Evolutionary conservation across 441 rosid species (phyloP), one percentile per base, ranked within the genome.

Genomic region (Aquilaria agallochum): DNA sequence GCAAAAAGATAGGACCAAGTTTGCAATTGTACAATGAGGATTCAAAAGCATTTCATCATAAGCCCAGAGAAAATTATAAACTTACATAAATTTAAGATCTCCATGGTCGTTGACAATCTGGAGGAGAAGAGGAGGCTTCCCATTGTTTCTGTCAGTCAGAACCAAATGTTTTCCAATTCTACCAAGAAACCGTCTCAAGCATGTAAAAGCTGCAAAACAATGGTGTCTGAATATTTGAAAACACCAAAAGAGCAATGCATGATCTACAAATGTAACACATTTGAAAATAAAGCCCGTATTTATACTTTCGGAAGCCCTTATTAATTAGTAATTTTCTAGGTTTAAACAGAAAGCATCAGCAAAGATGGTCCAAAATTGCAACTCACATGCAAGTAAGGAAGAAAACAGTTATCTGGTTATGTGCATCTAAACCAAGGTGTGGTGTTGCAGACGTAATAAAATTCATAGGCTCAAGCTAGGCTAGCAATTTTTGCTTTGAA

Each of bases 351-450:
- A 36, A 40, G 9, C 44, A 40, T 40, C 1, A 40, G 44, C 44
- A 40, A 20, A 20, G 27, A 20, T 20, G 27, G 27, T 20, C 27
- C 27, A 20, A 20, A 0, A 20, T 20, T 20, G 27, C 1, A 20
- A 20, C 27, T 20, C 27, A 20, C 27, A 20, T 20, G 5, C 9
- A 60, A 31, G 52, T 20, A 50, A 61, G 31, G 11, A 42, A 32
- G 56, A 53, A 55, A 56, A 52, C 20, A 44, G 63, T 63, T 59
- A 90, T 97, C 95, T 93, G 97, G 64, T 83, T 88, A 78, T 88
- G 97, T 74, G 95, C 81, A 67, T 84, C 76, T 53, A 92, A 88
- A 72, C 97, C 98, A 59, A 93, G 96, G 80, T 93, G 98, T 33
- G 98, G 97, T 1, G 86, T 79, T 31, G 98, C 98, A 71, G 74